Base-by-base conservation (phyloP, 805 yeast genomes). In the Saccharomycopsis amapae region DNA sequence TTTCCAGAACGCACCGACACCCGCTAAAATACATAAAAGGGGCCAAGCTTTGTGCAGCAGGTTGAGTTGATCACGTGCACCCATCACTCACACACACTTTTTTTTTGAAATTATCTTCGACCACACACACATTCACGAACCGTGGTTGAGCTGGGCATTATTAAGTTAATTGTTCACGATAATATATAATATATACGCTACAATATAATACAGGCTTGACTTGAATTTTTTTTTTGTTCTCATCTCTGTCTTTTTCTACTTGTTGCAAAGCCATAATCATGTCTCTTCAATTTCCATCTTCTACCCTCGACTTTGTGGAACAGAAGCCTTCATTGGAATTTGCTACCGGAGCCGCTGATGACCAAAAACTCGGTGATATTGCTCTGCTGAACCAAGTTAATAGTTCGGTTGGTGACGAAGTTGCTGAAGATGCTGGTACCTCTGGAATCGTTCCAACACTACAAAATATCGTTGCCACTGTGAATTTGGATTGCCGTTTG, bases 401-500 rank as follows among this genome's bases (percentile, higher is more conserved):
- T 26, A 12, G 7, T 26, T 26, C 30, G 30, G 37, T 18, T 34
- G 35, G 12, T 23, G 36, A 39, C 6, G 42, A 41, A 19, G 25
- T 28, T 36, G 28, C 40, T 4, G 63, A 56, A 4, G 87, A 79
- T 38, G 81, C 81, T 23, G 81, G 90, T 1, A 81, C 94, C 2
- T 85, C 96, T 0, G 98, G 98, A 36, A 90, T 93, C 45, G 95
- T 93, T 5, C 98, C 98, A 38, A 90, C 97, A 1, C 55, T 71
- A 40, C 95, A 86, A 62, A 93, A 93, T 69, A 93, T 93, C 46
- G 98, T 93, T 40, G 98, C 98, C 30, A 93, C 98, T 0, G 98
- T 93, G 49, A 90, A 93, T 61, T 73, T 93, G 62, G 97, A 93
- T 55, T 93, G 98, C 65, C 81, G 97, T 52, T 71, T 93, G 56